Evolutionary conservation across 106 monocot genomes (phyloP).

Genomic region (Hemerocallis citrina): DNA sequence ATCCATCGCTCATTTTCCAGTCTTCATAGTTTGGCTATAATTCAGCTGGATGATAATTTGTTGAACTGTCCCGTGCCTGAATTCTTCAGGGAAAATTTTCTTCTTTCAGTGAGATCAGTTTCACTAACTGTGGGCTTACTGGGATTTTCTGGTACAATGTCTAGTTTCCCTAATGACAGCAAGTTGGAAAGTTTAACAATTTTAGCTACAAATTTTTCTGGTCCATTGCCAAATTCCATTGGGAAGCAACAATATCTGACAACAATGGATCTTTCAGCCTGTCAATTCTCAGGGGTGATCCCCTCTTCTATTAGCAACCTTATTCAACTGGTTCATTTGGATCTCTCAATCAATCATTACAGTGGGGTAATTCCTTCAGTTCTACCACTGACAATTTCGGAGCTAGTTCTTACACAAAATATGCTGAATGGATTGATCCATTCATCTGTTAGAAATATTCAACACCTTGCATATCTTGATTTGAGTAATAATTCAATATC

Average conservation of each 20-base stretch:
- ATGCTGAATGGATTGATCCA: constrained; percentile 13
- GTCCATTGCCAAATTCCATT: constrained; percentile 32
- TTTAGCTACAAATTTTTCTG: constrained; percentile 32
- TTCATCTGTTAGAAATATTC: constrained; percentile 4
- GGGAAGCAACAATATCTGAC: constrained; percentile 40
- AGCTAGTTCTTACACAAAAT: constrained; percentile 17
- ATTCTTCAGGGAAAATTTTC: constrained; percentile 37
- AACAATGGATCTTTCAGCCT: constrained; percentile 23
- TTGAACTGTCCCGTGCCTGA: constrained; percentile 25
- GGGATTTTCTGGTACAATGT: constrained; percentile 31
- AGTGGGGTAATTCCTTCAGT: constrained; percentile 32
- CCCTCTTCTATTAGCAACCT: constrained; percentile 43
- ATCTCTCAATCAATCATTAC: constrained; percentile 53
- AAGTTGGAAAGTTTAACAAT: constrained; percentile 31
- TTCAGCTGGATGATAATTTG: constrained; percentile 36
- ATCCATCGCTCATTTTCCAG: constrained; percentile 20
- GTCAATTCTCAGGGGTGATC: constrained; percentile 36
- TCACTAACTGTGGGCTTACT: constrained; percentile 24
- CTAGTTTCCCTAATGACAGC: constrained; percentile 14
- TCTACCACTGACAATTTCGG: background rate
- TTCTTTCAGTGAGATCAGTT: constrained; percentile 20
- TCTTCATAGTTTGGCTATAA: constrained; percentile 15
- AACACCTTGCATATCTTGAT: constrained; percentile 27
- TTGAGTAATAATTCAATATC: constrained; percentile 42
- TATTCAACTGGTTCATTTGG: constrained; percentile 29